phyloP scores from a whole-genome alignment of 2,329 filamentous ascomycete genomes.

The Magnaporthiopsis rhizophila region DNA sequence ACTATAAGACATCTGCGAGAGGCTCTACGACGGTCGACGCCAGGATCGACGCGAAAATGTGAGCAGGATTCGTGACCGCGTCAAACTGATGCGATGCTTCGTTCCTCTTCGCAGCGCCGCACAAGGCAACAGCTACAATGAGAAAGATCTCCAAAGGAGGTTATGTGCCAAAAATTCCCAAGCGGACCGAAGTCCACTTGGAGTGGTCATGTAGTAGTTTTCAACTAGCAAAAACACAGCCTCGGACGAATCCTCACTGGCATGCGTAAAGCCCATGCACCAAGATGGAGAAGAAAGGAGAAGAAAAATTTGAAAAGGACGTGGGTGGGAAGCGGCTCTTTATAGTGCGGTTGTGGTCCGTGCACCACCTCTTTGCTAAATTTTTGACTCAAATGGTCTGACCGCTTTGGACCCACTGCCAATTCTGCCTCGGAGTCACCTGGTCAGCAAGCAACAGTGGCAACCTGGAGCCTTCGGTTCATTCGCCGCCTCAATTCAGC shows the following conservation, averaged over 20 bases:
- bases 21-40: no score
- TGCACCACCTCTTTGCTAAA: background rate
- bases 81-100: slow-evolving; percentile 1
- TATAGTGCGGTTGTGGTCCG: background rate
- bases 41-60: no score
- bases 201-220: slow-evolving; percentile 74
- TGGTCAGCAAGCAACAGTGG: background rate
- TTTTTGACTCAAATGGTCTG: no score
- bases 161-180: slow-evolving; percentile 67
- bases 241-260: slow-evolving; percentile 83
- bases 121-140: slow-evolving; percentile 36
- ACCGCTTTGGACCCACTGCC: no score
- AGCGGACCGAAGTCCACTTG: slow-evolving; percentile 57
- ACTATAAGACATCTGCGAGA: no score
- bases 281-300: slow-evolving; percentile 42
- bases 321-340: background rate
- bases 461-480: no score
- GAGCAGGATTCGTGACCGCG: no score
- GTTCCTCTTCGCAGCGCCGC: slow-evolving; percentile 42
- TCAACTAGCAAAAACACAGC: slow-evolving; percentile 83
- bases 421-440: background rate
- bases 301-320: slow-evolving; percentile 10
- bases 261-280: slow-evolving; percentile 73
- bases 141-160: slow-evolving; percentile 21
- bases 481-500: slow-evolving; percentile 4